A percentile compares a stretch with the other conserved stretches of the same genome.
Evolutionary conservation across 139 green algal genomes (phyloP).

Genomic region (Astrephomene gubernaculifera): DNA sequence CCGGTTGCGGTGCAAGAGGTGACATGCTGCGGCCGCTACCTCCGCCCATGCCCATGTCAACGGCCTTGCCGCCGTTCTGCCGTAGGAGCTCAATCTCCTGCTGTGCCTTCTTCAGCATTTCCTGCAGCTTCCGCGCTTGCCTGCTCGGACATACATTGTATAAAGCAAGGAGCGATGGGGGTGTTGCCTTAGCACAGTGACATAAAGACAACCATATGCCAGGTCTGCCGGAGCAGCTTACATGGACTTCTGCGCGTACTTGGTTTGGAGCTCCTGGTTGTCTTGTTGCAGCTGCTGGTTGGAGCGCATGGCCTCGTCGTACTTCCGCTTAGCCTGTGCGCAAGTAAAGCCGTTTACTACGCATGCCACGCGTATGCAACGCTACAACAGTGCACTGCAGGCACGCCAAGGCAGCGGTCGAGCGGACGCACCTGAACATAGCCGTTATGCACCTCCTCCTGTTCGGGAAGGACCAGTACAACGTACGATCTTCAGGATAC

Average conservation of each 20-base stretch:
- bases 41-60: background rate
- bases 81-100: conserved; percentile 46
- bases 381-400: background rate
- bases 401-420: no score
- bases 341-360: background rate
- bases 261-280: conserved; percentile 78
- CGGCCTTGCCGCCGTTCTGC: conserved; percentile 10
- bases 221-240: conserved; percentile 47
- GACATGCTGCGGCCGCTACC: conserved; percentile 9
- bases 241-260: conserved; percentile 80
- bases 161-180: no score
- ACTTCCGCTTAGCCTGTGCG: conserved; percentile 80
- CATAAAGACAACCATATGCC: no score
- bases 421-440: conserved; percentile 61
- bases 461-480: background rate
- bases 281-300: conserved; percentile 69
- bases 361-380: no score
- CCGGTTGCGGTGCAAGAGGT: conserved; percentile 19
- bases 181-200: no score
- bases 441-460: conserved; percentile 71
- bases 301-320: conserved; percentile 63
- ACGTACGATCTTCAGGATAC: no score
- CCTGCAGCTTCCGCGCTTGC: conserved; percentile 74
- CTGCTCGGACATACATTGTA: no score
- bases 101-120: conserved; percentile 68